These are phyloP conservation scores for Mycena rosella DNA, from an alignment of 768 basidiomycete genomes.

Conservation along the genomic window DNA sequence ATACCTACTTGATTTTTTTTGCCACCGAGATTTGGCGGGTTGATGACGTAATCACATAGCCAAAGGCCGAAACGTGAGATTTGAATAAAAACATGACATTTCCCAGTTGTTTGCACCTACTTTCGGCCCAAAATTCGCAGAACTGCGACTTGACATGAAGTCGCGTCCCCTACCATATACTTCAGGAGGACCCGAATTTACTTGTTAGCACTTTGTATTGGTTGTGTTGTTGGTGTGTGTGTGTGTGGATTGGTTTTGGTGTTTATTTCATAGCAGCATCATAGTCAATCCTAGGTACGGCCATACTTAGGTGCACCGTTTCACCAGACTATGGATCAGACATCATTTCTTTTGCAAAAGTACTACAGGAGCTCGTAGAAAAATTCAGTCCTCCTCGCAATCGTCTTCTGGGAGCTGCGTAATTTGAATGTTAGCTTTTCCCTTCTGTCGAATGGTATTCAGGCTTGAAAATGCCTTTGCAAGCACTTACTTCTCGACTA, in stretches of 20 bases:
- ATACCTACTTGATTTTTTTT: neutral
- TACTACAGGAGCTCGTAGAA: neutral
- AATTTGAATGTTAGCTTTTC: neutral
- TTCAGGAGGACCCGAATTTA: too few species aligned
- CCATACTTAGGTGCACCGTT: too few species aligned
- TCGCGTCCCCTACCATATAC: conserved; percentile 16
- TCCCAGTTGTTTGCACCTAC: neutral
- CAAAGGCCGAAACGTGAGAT: conserved; percentile 13
- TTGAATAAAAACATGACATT: conserved; percentile 3
- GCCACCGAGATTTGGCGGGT: conserved; percentile 15
- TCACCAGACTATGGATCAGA: neutral
- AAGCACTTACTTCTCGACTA: neutral
- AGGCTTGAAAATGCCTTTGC: conserved; percentile 10
- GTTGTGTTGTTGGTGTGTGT: too few species aligned
- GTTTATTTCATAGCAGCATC: too few species aligned
- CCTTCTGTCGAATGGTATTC: conserved; percentile 3
- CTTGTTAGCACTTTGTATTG: too few species aligned
- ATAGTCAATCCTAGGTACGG: too few species aligned
- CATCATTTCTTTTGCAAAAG: neutral
- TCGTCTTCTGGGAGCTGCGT: neutral
- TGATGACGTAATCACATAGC: conserved; percentile 14
- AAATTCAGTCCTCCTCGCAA: neutral
- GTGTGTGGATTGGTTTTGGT: too few species aligned
- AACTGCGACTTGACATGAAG: conserved; percentile 24
- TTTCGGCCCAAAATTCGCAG: conserved; percentile 13